Percentiles rank a stretch among this genome's conserved stretches.
Conservation (phyloP, 75 land plant genomes). For the Selaginella moellendorffii region DNA sequence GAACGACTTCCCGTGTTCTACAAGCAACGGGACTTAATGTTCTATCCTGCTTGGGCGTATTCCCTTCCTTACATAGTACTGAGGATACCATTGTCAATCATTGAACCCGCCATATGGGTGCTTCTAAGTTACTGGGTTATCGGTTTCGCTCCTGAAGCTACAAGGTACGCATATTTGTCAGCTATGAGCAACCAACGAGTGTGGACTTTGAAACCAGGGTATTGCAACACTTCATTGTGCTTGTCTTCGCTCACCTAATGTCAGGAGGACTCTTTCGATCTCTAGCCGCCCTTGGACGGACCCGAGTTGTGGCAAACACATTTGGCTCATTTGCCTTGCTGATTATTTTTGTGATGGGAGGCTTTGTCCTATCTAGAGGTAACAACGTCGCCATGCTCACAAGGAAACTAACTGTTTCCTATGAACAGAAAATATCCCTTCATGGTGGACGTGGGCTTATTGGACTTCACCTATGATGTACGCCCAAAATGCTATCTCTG, state of each 20-base stretch:
- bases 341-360: neutral
- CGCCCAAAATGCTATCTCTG: conserved; percentile 31
- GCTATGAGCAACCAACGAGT: too few species aligned
- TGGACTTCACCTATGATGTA: conserved; percentile 39
- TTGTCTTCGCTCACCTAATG: neutral
- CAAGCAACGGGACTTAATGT: neutral
- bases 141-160: neutral
- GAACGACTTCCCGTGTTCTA: conserved; percentile 1
- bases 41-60: neutral
- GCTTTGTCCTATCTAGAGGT: neutral
- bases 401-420: neutral
- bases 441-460: conserved; percentile 49
- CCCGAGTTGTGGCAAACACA: neutral
- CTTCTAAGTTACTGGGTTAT: neutral
- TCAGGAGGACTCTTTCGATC: neutral
- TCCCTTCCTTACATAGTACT: neutral
- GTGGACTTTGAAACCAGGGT: too few species aligned
- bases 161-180: neutral
- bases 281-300: neutral
- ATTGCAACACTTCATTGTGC: neutral
- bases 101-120: neutral
- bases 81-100: neutral
- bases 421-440: conserved; percentile 20
- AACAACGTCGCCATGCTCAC: neutral
- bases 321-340: neutral